Evolutionary conservation across 352 stramenopile species (phyloP).

Genomic region (Thalassiosira pacifica): DNA sequence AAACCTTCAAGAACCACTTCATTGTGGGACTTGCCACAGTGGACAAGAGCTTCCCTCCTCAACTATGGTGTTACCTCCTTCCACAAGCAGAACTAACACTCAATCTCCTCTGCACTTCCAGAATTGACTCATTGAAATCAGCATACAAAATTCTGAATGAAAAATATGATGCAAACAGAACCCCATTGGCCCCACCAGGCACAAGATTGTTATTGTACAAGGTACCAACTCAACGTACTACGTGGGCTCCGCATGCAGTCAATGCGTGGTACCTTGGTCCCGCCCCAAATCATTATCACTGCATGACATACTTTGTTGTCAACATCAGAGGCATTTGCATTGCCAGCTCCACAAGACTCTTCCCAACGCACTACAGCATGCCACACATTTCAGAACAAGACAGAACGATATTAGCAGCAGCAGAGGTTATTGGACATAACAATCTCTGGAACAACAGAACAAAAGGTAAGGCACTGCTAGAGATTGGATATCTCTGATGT

Average conservation of each 20-base stretch:
- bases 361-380: constrained; percentile 15
- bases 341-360: constrained; percentile 22
- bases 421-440: neutral
- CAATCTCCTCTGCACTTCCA: constrained; percentile 46
- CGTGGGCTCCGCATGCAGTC: constrained; percentile 43
- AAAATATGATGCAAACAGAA: constrained; percentile 45
- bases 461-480: neutral
- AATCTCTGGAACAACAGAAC: neutral
- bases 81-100: constrained; percentile 59
- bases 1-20: constrained; percentile 70
- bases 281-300: constrained; percentile 49
- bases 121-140: constrained; percentile 45
- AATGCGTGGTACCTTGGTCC: constrained; percentile 53
- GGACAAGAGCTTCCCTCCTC: constrained; percentile 39
- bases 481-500: no score
- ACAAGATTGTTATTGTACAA: constrained; percentile 28
- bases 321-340: constrained; percentile 10
- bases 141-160: constrained; percentile 46
- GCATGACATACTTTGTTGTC: constrained; percentile 12
- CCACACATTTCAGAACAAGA: neutral
- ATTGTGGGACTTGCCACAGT: constrained; percentile 39
- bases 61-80: constrained; percentile 51
- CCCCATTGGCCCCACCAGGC: constrained; percentile 19
- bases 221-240: constrained; percentile 15
- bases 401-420: neutral